These are phyloP conservation scores for Claviceps arundinis DNA, from an alignment of 2,329 filamentous ascomycete genomes.

Conservation along the genomic window DNA sequence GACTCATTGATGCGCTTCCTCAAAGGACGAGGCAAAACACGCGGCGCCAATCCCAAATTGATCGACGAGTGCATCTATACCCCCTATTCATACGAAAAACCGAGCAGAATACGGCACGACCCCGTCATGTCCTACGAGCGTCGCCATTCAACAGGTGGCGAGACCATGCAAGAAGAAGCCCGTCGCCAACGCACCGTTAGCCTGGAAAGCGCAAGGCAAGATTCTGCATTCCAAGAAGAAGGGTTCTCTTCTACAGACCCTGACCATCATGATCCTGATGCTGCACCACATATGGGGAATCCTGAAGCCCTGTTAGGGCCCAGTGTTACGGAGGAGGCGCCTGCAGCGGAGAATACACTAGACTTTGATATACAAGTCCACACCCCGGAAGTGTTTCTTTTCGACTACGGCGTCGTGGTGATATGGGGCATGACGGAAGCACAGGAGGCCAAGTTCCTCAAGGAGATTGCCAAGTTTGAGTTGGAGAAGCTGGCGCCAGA, in stretches of 20 bases:
- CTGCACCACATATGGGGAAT: conserved; percentile 12
- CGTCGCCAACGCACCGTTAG: conserved; percentile 46
- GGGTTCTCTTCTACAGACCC: conserved; percentile 14
- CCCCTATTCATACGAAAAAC: conserved; percentile 66
- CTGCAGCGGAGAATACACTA: conserved; percentile 33
- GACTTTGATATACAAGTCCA: conserved; percentile 84
- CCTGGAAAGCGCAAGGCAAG: conserved; percentile 30
- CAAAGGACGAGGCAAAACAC: conserved; percentile 66
- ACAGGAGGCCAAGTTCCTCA: conserved; percentile 82
- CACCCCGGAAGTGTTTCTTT: conserved; percentile 88
- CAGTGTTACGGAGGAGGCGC: conserved; percentile 20
- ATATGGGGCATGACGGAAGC: conserved; percentile 95
- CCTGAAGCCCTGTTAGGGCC: conserved; percentile 24
- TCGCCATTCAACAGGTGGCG: conserved; percentile 63
- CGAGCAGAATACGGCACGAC: conserved; percentile 14
- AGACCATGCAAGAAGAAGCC: conserved; percentile 26
- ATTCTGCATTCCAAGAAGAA: conserved; percentile 16
- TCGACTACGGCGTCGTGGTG: conserved; percentile 94
- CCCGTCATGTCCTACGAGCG: conserved; percentile 43
- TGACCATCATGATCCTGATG: conserved; percentile 15
- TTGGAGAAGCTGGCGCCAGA: conserved; percentile 77
- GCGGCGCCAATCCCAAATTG: conserved; percentile 74
- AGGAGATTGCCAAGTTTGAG: conserved; percentile 90
- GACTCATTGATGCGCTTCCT: conserved; percentile 82
- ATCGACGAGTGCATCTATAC: conserved; percentile 98